These are phyloP conservation scores for Withania somnifera DNA, from an alignment of 305 asterid species.

Conservation along the genomic window DNA sequence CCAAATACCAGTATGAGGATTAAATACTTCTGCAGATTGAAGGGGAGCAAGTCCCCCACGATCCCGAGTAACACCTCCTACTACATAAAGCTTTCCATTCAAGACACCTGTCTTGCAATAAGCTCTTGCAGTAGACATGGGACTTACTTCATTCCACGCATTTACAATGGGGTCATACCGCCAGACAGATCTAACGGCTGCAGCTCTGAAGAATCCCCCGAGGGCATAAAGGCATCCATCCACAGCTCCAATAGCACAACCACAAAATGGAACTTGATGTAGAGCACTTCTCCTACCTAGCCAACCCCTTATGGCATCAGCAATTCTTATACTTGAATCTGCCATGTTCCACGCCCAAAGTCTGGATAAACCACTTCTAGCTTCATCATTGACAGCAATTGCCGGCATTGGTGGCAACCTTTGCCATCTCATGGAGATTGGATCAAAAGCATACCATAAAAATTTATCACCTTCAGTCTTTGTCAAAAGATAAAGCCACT, in stretches of 20 bases:
- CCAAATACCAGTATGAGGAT: constrained; percentile 61
- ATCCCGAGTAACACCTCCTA: constrained; percentile 75
- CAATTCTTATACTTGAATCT: constrained; percentile 43
- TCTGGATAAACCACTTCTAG: constrained; percentile 33
- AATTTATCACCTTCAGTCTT: constrained; percentile 49
- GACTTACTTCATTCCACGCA: constrained; percentile 57
- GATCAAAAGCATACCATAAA: constrained; percentile 68
- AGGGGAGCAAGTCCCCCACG: constrained; percentile 67
- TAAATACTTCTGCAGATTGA: constrained; percentile 77
- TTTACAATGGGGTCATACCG: constrained; percentile 54
- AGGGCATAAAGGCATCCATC: constrained; percentile 65
- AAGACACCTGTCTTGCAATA: constrained; percentile 69
- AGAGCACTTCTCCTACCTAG: constrained; percentile 45
- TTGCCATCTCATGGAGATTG: constrained; percentile 57
- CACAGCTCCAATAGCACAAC: constrained; percentile 70
- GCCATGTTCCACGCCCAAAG: constrained; percentile 52
- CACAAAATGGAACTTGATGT: constrained; percentile 65
- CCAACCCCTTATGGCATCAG: constrained; percentile 58
- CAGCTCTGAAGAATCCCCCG: constrained; percentile 61
- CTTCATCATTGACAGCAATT: constrained; percentile 29
- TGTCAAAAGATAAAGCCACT: constrained; percentile 75
- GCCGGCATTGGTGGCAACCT: constrained; percentile 66
- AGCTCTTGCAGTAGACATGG: constrained; percentile 72
- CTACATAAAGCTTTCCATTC: constrained; percentile 66
- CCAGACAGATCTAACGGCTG: constrained; percentile 55